Base-by-base conservation (phyloP, 163 green algal genomes). In the Scenedesmus sp. region DNA sequence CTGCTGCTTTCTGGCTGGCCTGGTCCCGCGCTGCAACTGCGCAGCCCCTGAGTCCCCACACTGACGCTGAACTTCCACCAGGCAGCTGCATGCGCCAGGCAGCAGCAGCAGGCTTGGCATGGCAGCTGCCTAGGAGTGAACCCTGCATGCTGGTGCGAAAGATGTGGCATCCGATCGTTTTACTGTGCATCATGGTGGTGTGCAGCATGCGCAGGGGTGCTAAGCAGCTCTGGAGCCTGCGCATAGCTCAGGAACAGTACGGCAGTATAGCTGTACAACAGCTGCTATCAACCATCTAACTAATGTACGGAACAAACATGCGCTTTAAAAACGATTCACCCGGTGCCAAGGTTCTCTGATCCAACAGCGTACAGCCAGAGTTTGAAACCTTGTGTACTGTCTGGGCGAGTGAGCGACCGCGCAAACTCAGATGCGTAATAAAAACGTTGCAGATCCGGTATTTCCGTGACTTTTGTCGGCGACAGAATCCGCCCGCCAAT, bases 41-140 rank as follows among this genome's bases (percentile, higher is more conserved):
- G 24, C 61, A 59, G 35, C 83, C 46, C 9, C 83, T 79, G 56
- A 79, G 7, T 0, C 83, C 56, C 53, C 56, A 88, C 9, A 26
- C 35, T 33, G 83, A 35, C n/a, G 83, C 18, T 10, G 46, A 40
- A 30, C 24, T 16, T 18, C 9, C 13, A 12, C n/a, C 81, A 49
- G 81, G 46, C 35, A 83, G 20, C 35, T 83, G 73, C 37, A 46
- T 83, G 35, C 35, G 37, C 73, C 40, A 83, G 73, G 20, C 37
- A 49, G 73, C 73, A 51, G 73, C 40, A 83, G 65, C 65, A 76
- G 65, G 65, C 65, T 37, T 76, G 65, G 9, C 65, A 76, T 40
- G 65, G 30, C 30, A 40, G 65, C 65, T 76, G 65, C 30, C 65
- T 18, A 76, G 30, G 30, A 16, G 65, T 18, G 30, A 15, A 76